Evolutionary conservation across 75 land plant genomes (phyloP), one percentile per base, ranked within the genome.

Genomic region (Isoetes taiwanensis): DNA sequence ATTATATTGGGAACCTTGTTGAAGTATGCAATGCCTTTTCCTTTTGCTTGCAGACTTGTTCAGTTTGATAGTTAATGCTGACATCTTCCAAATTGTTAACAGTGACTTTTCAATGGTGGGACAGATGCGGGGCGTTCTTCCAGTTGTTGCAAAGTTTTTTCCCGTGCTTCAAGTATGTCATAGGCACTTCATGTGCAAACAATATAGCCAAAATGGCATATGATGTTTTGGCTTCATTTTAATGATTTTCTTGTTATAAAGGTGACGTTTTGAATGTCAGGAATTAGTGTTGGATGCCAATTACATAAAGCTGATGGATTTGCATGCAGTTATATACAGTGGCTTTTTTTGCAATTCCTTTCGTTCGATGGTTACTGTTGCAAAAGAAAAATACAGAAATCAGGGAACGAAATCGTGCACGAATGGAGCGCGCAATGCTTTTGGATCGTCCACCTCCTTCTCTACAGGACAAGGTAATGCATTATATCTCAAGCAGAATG

Each of bases 321-420:
- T 14, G 21, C 63, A 9, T 58, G 28, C 79, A 91, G 97, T 64
- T 77, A 2, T 91, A 91, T 75, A 91, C 97, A 30, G 89, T 79
- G 32, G 71, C 97, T 9, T 91, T 91, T 61, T 91, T 91, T 72
- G 83, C 80, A 25, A 87, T 91, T 54, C 97, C 97, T 34, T 50
- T 81, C 28, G 41, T 79, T 30, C 74, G 97, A 26, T 91, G 88
- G 94, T 72, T 91, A 29, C 28, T 79, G 11, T 39, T 86, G 20
- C 80, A 41, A 30, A 70, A 72, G 41, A 83, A 53, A 30, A 91
- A 91, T 68, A 43, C 62, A 20, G 74, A 76, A 2, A 91, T 91
- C 12, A 74, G 70, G 27, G 65, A 78, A 32, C 74, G 89, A 58
- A 91, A 91, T 62, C 56, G 12, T 19, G 85, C 85, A 9, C 73